phyloP scores from a whole-genome alignment of 2,329 filamentous ascomycete species.

The Fonsecaea nubica region DNA sequence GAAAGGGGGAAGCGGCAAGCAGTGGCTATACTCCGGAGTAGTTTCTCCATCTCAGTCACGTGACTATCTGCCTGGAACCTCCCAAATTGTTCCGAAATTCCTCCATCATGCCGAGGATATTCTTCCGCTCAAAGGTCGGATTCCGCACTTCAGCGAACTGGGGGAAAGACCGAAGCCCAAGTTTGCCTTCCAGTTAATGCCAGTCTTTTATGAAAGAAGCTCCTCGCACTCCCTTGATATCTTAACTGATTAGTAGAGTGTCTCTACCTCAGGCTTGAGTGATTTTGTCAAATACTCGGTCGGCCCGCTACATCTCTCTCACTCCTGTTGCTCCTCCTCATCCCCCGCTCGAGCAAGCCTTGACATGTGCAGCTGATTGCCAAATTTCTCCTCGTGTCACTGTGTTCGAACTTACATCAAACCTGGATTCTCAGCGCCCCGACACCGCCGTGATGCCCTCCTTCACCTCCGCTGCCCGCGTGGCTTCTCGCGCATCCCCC shows the following conservation, averaged over 20 bases:
- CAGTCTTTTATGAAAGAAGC: neutral
- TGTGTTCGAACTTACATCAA: neutral
- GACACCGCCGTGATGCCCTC: conserved; percentile 26
- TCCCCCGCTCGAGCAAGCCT: conserved; percentile 18
- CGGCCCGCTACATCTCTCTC: neutral
- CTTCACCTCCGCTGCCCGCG: conserved; percentile 30
- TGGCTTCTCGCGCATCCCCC: conserved; percentile 29
- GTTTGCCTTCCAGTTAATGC: neutral
- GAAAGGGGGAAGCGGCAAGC: neutral
- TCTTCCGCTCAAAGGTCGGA: conserved; percentile 14
- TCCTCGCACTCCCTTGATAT: neutral
- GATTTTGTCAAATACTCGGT: neutral
- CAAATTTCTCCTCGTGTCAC: neutral
- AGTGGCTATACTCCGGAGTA: neutral
- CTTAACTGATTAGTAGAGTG: conserved; percentile 23
- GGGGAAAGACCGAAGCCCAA: neutral
- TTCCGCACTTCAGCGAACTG: conserved; percentile 3
- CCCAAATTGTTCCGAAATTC: conserved; percentile 5
- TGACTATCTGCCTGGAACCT: neutral
- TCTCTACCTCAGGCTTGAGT: conserved; percentile 16
- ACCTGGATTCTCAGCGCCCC: conserved; percentile 24
- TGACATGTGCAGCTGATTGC: conserved; percentile 25
- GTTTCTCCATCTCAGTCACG: neutral
- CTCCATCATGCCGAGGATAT: conserved; percentile 9
- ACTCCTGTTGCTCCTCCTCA: neutral